These are phyloP conservation scores for Naematelia aurantialba DNA, from an alignment of 768 basidiomycete genomes.

Conservation along the genomic window DNA sequence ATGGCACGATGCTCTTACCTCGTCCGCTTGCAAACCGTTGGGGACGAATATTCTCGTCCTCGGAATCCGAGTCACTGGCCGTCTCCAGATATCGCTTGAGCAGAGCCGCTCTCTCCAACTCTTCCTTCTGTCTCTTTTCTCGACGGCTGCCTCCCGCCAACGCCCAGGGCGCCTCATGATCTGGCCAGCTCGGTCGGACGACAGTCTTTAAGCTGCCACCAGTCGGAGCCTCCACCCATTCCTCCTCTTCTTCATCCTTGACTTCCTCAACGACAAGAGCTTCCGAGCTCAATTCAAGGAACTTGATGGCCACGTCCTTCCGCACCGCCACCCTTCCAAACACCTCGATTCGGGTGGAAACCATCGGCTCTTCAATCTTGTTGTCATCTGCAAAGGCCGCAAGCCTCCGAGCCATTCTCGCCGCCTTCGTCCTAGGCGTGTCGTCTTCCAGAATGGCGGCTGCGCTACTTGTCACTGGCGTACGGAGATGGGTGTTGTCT, in stretches of 20 bases:
- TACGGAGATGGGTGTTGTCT: conserved; percentile 21
- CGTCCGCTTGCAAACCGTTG: conserved; percentile 22
- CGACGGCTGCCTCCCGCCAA: conserved; percentile 29
- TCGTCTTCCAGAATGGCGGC: conserved; percentile 12
- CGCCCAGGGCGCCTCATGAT: conserved; percentile 36
- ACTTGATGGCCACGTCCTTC: conserved; percentile 38
- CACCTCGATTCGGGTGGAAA: conserved; percentile 33
- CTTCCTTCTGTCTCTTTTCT: conserved; percentile 23
- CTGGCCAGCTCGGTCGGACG: conserved; percentile 39
- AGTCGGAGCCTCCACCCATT: conserved; percentile 23
- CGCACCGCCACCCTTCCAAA: conserved; percentile 41
- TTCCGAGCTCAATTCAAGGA: conserved; percentile 24
- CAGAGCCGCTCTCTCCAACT: conserved; percentile 21
- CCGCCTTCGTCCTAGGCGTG: conserved; percentile 17
- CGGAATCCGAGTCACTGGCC: conserved; percentile 32
- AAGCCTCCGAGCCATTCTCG: conserved; percentile 23
- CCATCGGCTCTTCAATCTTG: conserved; percentile 26
- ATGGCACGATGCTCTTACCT: conserved; percentile 31
- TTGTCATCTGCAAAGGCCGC: conserved; percentile 22
- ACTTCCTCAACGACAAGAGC: conserved; percentile 28
- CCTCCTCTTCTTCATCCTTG: conserved; percentile 26
- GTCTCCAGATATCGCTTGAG: conserved; percentile 37
- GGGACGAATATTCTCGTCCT: conserved; percentile 24
- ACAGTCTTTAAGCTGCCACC: conserved; percentile 19
- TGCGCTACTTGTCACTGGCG: conserved; percentile 15